Evolutionary conservation across 106 monocot species (phyloP), one percentile per base, ranked within the genome.

Genomic region (Dendrobium huoshanense): DNA sequence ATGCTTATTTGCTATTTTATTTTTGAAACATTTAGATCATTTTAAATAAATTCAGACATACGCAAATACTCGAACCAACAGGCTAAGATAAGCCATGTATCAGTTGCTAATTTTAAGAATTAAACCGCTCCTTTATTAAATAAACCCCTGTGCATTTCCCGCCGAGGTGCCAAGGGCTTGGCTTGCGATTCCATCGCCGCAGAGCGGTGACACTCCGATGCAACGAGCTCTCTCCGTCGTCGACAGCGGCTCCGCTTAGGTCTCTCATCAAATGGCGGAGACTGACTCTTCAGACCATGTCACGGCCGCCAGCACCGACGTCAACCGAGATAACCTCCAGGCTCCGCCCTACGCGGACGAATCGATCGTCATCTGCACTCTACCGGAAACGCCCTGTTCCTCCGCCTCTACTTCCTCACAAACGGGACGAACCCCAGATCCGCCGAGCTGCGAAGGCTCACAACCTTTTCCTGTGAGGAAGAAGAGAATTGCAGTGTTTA

Each of bases 301-400:
- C 56, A 27, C 77, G 29, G 48, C 4, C 31, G 22, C 77, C 54
- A 4, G 4, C 77, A 1, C 25, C 49, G 16, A 8, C 54, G 18
- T 4, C 20, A 9, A 43, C 11, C 7, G 9, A n/a, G 25, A 27
- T 2, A 17, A 22, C 45, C 25, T 3, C 48, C 44, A 8, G 1
- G 6, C 4, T 4, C 29, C 13, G 48, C 48, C 29, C 51, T 55
- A 48, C 13, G 77, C 77, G 17, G 77, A 77, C 77, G 77, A 48
- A 9, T 55, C 51, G 24, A 77, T 77, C 29, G 54, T 77, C 29
- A 77, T 77, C 54, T 77, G 54, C 49, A 29, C 77, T 22, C 51
- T 77, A 29, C 77, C 77, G 9, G 77, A 77, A 22, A 54, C n/a
- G 20, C 29, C 77, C 49, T 15, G 18, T 17, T 22, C 9, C 29